Evolutionary conservation across 768 basidiomycete genomes (phyloP).

Genomic region (Austroboletus festivus): DNA sequence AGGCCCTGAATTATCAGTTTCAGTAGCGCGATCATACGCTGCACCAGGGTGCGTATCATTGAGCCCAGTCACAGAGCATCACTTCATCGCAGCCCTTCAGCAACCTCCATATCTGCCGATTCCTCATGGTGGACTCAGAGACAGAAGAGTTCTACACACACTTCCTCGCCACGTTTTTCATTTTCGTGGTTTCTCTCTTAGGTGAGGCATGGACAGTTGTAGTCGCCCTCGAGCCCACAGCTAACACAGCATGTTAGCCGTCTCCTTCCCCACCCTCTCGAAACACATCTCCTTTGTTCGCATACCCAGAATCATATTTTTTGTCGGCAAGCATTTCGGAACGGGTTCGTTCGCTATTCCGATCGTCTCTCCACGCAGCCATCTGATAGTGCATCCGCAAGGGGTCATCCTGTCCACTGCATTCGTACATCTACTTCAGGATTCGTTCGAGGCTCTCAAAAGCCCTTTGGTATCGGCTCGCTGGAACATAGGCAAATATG

Average conservation of each 20-base stretch:
- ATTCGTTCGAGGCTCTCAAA: conserved; percentile 63
- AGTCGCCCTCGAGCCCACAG: neutral
- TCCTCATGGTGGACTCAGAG: conserved; percentile 1
- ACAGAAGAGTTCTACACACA: conserved; percentile 1
- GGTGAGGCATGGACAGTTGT: conserved; percentile 40
- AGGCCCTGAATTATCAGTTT: no score
- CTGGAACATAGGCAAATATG: conserved; percentile 55
- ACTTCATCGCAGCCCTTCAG: neutral
- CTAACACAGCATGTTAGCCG: conserved; percentile 40
- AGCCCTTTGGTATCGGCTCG: conserved; percentile 42
- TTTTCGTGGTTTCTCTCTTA: conserved; percentile 61
- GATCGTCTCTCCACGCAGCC: no score
- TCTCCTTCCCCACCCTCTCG: conserved; percentile 68
- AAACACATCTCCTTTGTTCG: conserved; percentile 49
- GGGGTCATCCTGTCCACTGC: conserved; percentile 83
- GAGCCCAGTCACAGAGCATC: neutral
- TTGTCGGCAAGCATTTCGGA: conserved; percentile 86
- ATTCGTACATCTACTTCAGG: conserved; percentile 77
- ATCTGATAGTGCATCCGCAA: conserved; percentile 12
- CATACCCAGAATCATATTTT: conserved; percentile 69
- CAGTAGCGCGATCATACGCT: neutral
- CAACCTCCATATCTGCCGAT: neutral
- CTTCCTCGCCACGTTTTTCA: conserved; percentile 33
- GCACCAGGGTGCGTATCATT: conserved; percentile 1
- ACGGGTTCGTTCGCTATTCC: conserved; percentile 44